Evolutionary conservation across 805 yeast genomes (phyloP), one percentile per base, ranked within the genome.

Genomic region (Saccharomycopsis malanga): DNA sequence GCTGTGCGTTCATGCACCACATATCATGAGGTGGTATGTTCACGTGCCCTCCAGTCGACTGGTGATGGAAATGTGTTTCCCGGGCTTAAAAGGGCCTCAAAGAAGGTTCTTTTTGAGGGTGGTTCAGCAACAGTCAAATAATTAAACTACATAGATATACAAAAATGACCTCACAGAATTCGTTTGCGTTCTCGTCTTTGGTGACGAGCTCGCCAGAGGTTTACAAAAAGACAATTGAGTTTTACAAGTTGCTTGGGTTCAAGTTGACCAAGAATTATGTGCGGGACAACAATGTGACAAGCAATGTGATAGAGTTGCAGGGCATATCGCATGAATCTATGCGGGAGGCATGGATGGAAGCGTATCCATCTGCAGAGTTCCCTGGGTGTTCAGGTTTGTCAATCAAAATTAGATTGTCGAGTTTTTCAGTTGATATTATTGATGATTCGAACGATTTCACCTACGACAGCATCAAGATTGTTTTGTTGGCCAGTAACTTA

Each of bases 311-410:
- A 55, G 67, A 42, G 27, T 61, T 69, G 14, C 61, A 67, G 39
- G 89, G 89, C 3, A 67, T 83, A 39, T 74, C 87, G 6, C 70
- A 68, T 48, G 87, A 82, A 53, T 82, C 89, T 0, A 58, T 81
- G 42, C 74, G 70, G 53, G 94, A 84, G 62, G 63, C 76, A 24
- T 84, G 94, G 94, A 60, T 84, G 40, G 85, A 82, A 61, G 66
- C 79, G 20, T 82, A 78, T 61, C 23, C 64, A 67, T 35, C 78
- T 4, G 30, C 29, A 20, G 39, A 22, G 3, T 17, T 36, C 34
- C 25, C 45, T 22, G 29, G 24, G 18, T 12, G 22, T 22, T 6
- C 34, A 1, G 53, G 48, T 7, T 12, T 49, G 15, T 39, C 53
- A 14, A 32, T 49, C 27, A 49, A 49, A 34, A 24, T 49, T 14